Conservation (phyloP, 1,139 yeast genomes). For the Wickerhamomyces sp. region DNA sequence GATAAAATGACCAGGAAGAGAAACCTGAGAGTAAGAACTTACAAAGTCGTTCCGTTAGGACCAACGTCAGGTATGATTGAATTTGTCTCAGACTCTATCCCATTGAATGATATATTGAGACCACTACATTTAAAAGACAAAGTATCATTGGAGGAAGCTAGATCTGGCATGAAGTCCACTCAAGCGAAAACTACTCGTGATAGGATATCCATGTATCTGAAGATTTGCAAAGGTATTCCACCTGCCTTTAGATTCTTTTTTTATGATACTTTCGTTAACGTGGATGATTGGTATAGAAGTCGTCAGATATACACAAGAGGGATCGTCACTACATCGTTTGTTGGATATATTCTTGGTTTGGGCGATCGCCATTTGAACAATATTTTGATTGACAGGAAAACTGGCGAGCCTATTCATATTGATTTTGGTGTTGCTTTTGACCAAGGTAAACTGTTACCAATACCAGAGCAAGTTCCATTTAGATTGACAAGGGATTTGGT, state of each 20-base stretch:
- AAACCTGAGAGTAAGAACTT: constrained; percentile 66
- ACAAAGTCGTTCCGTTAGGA: constrained; percentile 87
- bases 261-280: constrained; percentile 57
- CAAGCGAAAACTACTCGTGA: constrained; percentile 44
- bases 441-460: constrained; percentile 74
- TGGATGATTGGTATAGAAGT: constrained; percentile 70
- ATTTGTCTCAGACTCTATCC: constrained; percentile 74
- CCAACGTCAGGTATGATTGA: constrained; percentile 86
- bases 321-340: constrained; percentile 78
- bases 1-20: constrained; percentile 57
- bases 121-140: constrained; percentile 54
- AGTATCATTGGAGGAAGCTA: constrained; percentile 52
- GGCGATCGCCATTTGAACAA: constrained; percentile 96
- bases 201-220: constrained; percentile 46
- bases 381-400: constrained; percentile 66
- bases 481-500: constrained; percentile 85
- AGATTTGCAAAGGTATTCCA: constrained; percentile 45
- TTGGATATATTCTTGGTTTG: constrained; percentile 82
- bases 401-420: constrained; percentile 94
- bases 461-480: constrained; percentile 94
- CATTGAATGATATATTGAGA: constrained; percentile 63
- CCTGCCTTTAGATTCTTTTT: constrained; percentile 76
- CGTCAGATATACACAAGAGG: constrained; percentile 71
- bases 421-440: constrained; percentile 97
- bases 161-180: constrained; percentile 57